These are phyloP conservation scores for Claviceps purpurea DNA, from an alignment of 2,329 filamentous ascomycete genomes.

Conservation along the genomic window DNA sequence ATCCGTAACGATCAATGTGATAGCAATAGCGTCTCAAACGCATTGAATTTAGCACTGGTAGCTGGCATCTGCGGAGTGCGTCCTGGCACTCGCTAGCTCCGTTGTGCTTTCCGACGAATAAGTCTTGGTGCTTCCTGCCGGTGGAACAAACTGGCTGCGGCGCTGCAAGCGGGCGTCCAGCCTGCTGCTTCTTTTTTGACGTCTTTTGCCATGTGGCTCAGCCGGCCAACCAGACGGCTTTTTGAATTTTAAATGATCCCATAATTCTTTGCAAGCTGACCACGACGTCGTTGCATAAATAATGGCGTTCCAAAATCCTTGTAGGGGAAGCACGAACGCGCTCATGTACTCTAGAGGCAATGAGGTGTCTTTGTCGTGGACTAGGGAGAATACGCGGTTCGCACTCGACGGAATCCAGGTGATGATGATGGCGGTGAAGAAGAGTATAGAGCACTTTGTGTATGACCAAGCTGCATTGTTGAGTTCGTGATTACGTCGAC, in stretches of 20 bases:
- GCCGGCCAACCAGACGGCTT: slow-evolving; percentile 18
- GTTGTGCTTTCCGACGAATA: slow-evolving; percentile 39
- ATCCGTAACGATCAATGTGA: not conserved
- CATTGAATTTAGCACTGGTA: not conserved
- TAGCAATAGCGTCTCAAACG: not conserved
- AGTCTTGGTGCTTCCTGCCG: slow-evolving; percentile 17
- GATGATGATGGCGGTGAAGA: slow-evolving; percentile 57
- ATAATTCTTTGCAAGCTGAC: slow-evolving; percentile 43
- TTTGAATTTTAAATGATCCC: slow-evolving; percentile 20
- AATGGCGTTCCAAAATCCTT: slow-evolving; percentile 73
- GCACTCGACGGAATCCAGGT: slow-evolving; percentile 68
- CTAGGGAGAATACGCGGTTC: slow-evolving; percentile 61
- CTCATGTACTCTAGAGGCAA: slow-evolving; percentile 55
- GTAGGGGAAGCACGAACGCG: slow-evolving; percentile 62
- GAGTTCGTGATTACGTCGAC: slow-evolving; percentile 33
- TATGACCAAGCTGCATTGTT: slow-evolving; percentile 56
- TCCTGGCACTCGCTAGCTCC: slow-evolving; percentile 29
- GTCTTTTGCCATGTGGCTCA: slow-evolving; percentile 19
- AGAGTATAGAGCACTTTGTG: slow-evolving; percentile 55
- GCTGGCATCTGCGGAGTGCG: slow-evolving; percentile 21
- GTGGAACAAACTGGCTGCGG: slow-evolving; percentile 17
- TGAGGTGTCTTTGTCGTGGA: slow-evolving; percentile 37
- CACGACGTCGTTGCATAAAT: slow-evolving; percentile 64
- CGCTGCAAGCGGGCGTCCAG: not conserved
- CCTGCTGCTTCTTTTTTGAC: not conserved